phyloP scores from a whole-genome alignment of 106 monocot genomes.

The Triglochin maritima region DNA sequence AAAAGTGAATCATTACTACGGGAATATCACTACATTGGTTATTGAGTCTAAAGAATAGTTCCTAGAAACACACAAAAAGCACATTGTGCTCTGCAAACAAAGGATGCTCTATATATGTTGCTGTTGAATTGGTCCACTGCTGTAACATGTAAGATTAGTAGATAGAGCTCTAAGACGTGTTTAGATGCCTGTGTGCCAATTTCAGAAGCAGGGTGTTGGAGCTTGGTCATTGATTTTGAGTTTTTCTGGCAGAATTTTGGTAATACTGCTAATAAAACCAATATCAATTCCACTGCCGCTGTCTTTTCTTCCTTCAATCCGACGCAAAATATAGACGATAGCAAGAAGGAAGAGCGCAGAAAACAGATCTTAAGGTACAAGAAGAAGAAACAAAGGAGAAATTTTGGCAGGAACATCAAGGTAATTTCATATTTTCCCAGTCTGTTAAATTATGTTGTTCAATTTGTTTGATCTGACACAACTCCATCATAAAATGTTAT shows the following conservation, averaged over 20 bases:
- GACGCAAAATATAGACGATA: not conserved
- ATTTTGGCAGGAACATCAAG: constrained; percentile 63
- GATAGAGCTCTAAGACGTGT: not conserved
- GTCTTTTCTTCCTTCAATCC: not conserved
- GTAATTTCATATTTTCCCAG: constrained; percentile 11
- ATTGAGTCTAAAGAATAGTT: too few species aligned
- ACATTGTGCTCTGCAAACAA: constrained; percentile 30
- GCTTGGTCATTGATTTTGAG: constrained; percentile 17
- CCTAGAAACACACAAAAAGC: too few species aligned
- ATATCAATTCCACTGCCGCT: not conserved
- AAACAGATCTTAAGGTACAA: constrained; percentile 56
- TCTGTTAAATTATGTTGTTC: too few species aligned
- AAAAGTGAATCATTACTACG: too few species aligned
- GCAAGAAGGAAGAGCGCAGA: constrained; percentile 23
- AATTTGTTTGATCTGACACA: too few species aligned
- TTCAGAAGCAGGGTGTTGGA: constrained; percentile 1
- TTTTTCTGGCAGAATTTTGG: constrained; percentile 19
- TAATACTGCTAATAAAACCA: not conserved
- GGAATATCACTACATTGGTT: too few species aligned
- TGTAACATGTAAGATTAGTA: not conserved
- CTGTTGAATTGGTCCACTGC: too few species aligned
- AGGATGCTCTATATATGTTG: not conserved
- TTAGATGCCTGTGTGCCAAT: constrained; percentile 2
- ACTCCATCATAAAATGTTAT: not conserved
- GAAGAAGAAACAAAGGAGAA: constrained; percentile 49